Evolutionary conservation across 208 protist species (phyloP).

Genomic region (Acanthamoeba healyi): DNA sequence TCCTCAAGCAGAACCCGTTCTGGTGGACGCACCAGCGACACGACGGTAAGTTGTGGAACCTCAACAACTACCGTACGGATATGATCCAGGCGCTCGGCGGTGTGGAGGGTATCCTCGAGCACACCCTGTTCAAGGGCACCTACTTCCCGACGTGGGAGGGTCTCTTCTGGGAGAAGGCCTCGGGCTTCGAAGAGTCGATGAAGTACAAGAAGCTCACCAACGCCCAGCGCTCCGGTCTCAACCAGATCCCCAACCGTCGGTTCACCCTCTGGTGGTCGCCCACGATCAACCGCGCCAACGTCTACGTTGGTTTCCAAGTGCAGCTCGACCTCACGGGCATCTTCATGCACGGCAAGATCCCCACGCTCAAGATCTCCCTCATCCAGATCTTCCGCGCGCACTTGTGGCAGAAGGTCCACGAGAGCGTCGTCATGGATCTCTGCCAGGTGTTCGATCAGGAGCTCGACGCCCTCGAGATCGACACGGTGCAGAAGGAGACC

Average conservation of each 20-base stretch:
- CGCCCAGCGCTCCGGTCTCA: constrained; percentile 99
- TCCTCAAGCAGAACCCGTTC: constrained; percentile 99
- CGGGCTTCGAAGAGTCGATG: constrained; percentile 99
- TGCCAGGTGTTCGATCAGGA: constrained; percentile 97
- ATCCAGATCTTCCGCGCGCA: constrained; percentile 99
- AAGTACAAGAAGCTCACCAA: constrained; percentile 99
- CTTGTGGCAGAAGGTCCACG: constrained; percentile 99
- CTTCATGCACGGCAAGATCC: constrained; percentile 99
- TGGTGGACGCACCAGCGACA: constrained; percentile 99
- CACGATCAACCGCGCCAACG: constrained; percentile 99
- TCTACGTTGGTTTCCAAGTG: constrained; percentile 99
- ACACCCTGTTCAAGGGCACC: constrained; percentile 99
- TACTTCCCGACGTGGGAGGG: constrained; percentile 99
- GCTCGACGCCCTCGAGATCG: constrained; percentile 98
- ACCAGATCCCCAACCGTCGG: constrained; percentile 99
- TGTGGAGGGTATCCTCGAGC: constrained; percentile 99
- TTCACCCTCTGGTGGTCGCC: constrained; percentile 99
- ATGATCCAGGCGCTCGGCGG: constrained; percentile 99
- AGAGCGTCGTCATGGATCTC: constrained; percentile 99
- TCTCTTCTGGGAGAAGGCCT: constrained; percentile 99
- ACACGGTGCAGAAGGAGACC: constrained; percentile 99
- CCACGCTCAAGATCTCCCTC: constrained; percentile 99
- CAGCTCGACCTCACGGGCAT: constrained; percentile 99
- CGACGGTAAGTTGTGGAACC: constrained; percentile 99
- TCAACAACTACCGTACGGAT: constrained; percentile 99